Evolutionary conservation across 352 stramenopile genomes (phyloP), one percentile per base, ranked within the genome.

Genomic region (Globisporangium echinulatum): DNA sequence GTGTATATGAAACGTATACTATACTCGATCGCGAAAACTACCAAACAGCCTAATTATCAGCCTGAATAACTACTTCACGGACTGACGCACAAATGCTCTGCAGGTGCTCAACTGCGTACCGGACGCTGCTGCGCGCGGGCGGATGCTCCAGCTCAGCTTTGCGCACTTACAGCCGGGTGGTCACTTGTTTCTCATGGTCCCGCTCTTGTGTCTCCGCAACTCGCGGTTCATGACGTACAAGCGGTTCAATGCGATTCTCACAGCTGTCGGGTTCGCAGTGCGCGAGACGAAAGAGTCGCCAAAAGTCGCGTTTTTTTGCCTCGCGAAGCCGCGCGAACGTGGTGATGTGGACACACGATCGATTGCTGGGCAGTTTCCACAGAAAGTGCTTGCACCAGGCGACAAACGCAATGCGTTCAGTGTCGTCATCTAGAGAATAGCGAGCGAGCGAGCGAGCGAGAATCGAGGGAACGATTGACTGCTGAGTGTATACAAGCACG

Each of bases 51-150:
- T n/a, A n/a, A n/a, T n/a, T n/a, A n/a, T n/a, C n/a, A n/a, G n/a
- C n/a, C n/a, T n/a, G n/a, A n/a, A n/a, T n/a, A n/a, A n/a, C n/a
- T n/a, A n/a, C n/a, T n/a, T n/a, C n/a, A n/a, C n/a, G n/a, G n/a
- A n/a, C n/a, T n/a, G n/a, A n/a, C n/a, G n/a, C n/a, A n/a, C n/a
- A n/a, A n/a, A n/a, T n/a, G n/a, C n/a, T n/a, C n/a, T 56, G 5
- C 39, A 69, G 86, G 87, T 98, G 19, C 80, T 99, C 44, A 99
- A 98, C 67, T 99, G 92, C 66, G 88, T 99, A n/a, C 94, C 94
- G 9, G 96, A 88, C 54, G 67, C 93, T 2, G 64, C 75, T 10
- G 84, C 87, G 58, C 82, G 94, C 17, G 92, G 82, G 44, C 62
- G 77, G 44, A 93, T 93, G 83, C 70, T 93, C 46, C 64, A 82